Conservation (phyloP, 495 filamentous ascomycete species). For the Collariella sp. region DNA sequence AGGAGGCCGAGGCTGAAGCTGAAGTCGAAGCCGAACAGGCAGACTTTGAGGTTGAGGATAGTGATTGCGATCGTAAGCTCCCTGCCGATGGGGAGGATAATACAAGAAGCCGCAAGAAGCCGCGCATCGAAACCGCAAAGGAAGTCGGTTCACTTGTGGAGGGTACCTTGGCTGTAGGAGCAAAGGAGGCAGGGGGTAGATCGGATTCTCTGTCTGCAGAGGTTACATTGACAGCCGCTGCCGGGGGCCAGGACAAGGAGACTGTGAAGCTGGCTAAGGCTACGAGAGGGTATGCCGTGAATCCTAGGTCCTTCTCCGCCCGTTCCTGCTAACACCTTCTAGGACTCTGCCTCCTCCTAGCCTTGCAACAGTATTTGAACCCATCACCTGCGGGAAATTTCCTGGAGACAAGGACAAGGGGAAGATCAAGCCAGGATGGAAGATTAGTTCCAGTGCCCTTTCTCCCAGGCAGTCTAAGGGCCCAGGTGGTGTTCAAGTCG, state of each 20-base stretch:
- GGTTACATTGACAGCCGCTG: too few species aligned
- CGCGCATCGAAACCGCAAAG: background rate
- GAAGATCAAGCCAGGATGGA: background rate
- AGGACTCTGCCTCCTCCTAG: too few species aligned
- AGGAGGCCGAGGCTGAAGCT: constrained; percentile 10
- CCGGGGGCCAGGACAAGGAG: background rate
- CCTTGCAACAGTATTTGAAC: too few species aligned
- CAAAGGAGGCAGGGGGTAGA: too few species aligned
- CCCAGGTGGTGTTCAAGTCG: background rate
- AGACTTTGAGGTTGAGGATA: background rate
- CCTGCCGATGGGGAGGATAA: too few species aligned
- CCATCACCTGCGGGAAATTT: too few species aligned
- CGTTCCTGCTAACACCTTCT: too few species aligned
- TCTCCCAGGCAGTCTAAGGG: background rate
- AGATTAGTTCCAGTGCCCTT: background rate
- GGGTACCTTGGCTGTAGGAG: too few species aligned
- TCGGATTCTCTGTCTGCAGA: too few species aligned
- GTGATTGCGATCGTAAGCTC: background rate
- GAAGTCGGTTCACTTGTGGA: background rate
- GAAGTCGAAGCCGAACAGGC: too few species aligned
- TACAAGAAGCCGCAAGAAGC: background rate
- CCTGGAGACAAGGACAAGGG: background rate
- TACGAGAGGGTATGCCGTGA: too few species aligned
- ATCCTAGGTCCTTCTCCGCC: too few species aligned
- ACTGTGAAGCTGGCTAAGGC: background rate